phyloP scores from a whole-genome alignment of 352 stramenopile genomes.

The Globisporangium takayamanum region DNA sequence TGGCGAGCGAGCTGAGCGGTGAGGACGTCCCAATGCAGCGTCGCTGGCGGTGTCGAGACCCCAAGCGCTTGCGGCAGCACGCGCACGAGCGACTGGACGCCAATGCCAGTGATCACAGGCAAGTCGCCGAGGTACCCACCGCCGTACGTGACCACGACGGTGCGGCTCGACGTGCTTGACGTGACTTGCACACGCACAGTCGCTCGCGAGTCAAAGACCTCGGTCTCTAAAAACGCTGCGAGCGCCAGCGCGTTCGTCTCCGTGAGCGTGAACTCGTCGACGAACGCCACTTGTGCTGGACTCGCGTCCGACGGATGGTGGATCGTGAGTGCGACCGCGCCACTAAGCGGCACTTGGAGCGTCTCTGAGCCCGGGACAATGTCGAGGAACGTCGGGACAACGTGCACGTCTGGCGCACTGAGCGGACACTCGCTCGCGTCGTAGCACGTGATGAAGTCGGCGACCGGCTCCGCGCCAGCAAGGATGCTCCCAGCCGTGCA shows the following conservation, averaged over 20 bases:
- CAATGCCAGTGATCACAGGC: background rate
- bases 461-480: conserved; percentile 6
- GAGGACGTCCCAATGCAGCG: conserved; percentile 4
- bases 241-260: background rate
- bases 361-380: conserved; percentile 2
- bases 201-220: conserved; percentile 1
- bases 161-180: background rate
- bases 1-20: background rate
- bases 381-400: conserved; percentile 1
- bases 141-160: conserved; percentile 4
- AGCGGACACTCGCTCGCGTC: conserved; percentile 6
- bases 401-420: conserved; percentile 1
- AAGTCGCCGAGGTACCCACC: conserved; percentile 8
- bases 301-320: background rate
- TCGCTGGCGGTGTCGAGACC: background rate
- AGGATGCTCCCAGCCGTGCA: background rate
- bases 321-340: conserved; percentile 1
- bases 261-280: conserved; percentile 7
- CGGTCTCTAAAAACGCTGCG: background rate
- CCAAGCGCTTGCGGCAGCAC: background rate
- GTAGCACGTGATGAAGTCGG: conserved; percentile 13
- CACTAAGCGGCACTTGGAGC: background rate
- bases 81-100: background rate
- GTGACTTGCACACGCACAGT: background rate
- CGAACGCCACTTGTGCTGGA: background rate